Evolutionary conservation across 768 basidiomycete genomes (phyloP).

Genomic region (Mycena floridula): DNA sequence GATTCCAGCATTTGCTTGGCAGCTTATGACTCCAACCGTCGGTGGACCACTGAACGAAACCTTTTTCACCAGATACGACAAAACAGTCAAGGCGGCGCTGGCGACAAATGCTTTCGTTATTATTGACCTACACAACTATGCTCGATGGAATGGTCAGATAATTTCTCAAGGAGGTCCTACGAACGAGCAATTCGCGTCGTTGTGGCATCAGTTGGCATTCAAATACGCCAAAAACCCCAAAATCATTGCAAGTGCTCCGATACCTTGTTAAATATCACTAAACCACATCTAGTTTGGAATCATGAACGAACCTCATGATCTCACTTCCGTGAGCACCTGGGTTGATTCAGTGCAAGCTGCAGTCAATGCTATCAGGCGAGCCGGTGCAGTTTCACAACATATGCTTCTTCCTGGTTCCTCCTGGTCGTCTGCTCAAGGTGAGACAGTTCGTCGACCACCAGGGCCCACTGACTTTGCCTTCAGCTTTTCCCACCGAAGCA

Average conservation of each 20-base stretch:
- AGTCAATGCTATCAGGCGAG: conserved; percentile 52
- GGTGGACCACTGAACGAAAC: conserved; percentile 39
- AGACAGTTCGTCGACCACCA: no score
- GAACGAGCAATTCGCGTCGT: conserved; percentile 40
- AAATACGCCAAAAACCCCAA: conserved; percentile 36
- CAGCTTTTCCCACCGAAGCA: conserved; percentile 36
- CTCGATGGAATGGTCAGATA: conserved; percentile 49
- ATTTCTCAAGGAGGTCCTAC: conserved; percentile 55
- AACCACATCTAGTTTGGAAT: conserved; percentile 16
- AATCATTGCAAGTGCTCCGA: conserved; percentile 29
- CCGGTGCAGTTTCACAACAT: no score
- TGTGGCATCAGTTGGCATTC: conserved; percentile 48
- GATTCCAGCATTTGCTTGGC: no score
- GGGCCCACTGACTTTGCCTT: no score
- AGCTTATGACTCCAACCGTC: conserved; percentile 42
- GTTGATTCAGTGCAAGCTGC: conserved; percentile 43
- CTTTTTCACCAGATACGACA: conserved; percentile 41
- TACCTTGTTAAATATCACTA: conserved; percentile 9
- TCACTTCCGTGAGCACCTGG: conserved; percentile 38
- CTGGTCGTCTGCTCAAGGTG: conserved; percentile 22
- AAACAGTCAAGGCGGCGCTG: conserved; percentile 41
- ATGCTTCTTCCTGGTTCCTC: conserved; percentile 46
- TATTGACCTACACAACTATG: conserved; percentile 56
- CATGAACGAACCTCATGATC: conserved; percentile 61
- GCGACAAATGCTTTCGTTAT: conserved; percentile 37